phyloP scores from a whole-genome alignment of 768 basidiomycete species.

The Sporobolomyces phaffii region DNA sequence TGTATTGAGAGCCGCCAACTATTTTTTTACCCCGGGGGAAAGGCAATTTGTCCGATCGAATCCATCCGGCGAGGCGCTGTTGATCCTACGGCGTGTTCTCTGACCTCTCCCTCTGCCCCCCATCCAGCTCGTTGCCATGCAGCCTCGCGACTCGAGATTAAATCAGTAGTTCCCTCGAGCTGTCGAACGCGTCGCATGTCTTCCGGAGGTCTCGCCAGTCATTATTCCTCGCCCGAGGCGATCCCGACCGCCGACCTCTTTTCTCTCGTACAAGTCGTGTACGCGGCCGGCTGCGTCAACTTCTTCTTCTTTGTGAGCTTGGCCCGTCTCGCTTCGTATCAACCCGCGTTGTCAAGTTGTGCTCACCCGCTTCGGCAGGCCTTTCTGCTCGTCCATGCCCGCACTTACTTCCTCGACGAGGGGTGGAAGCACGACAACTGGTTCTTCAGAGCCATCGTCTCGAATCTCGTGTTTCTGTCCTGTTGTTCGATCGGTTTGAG shows the following conservation, averaged over 20 bases:
- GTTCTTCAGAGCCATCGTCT: slow-evolving; percentile 2
- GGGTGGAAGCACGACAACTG: slow-evolving; percentile 6
- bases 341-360: not conserved
- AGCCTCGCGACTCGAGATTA: no score
- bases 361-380: not conserved
- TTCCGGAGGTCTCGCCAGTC: not conserved
- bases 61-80: no score
- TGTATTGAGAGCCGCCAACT: no score
- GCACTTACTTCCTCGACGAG: not conserved
- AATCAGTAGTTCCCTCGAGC: no score
- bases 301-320: slow-evolving; percentile 9
- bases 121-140: no score
- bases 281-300: slow-evolving; percentile 2
- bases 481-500: not conserved
- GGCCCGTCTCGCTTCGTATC: no score
- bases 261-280: not conserved
- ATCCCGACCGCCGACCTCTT: not conserved
- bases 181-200: not conserved
- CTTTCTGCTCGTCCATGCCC: not conserved
- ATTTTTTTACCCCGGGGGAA: no score
- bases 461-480: not conserved
- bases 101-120: no score
- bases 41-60: no score
- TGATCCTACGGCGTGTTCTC: no score
- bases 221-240: not conserved